phyloP scores from a whole-genome alignment of 768 basidiomycete species.

The Rhodotorula taiwanensis region DNA sequence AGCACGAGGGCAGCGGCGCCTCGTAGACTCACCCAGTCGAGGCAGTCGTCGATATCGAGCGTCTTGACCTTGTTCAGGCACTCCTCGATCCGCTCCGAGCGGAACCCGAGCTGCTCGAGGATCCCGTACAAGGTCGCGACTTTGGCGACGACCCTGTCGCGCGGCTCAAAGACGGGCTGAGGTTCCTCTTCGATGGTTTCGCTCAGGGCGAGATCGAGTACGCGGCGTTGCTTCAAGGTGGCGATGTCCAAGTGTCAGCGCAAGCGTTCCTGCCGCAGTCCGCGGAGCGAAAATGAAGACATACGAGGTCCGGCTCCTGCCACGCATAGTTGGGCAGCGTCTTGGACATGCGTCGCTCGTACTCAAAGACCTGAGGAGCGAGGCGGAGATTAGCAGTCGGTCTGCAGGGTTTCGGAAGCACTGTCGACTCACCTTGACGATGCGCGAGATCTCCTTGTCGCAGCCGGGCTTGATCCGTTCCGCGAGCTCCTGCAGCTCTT shows the following conservation, averaged over 20 bases:
- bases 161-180: conserved; percentile 52
- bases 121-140: conserved; percentile 76
- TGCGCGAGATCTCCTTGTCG: conserved; percentile 70
- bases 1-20: not conserved
- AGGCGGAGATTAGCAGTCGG: not conserved
- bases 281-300: conserved; percentile 12
- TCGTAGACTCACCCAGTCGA: conserved; percentile 69
- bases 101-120: conserved; percentile 68
- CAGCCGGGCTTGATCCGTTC: conserved; percentile 80
- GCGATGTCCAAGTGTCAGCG: too few relatives aligned
- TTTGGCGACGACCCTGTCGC: conserved; percentile 64
- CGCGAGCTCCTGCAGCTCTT: conserved; percentile 61
- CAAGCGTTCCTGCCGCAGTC: too few relatives aligned
- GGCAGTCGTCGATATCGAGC: conserved; percentile 75
- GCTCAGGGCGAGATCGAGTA: conserved; percentile 23
- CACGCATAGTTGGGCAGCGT: conserved; percentile 50
- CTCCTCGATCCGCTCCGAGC: conserved; percentile 60
- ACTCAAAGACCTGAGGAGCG: conserved; percentile 62
- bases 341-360: conserved; percentile 67
- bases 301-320: conserved; percentile 29
- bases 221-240: conserved; percentile 25
- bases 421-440: conserved; percentile 59
- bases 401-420: too few relatives aligned
- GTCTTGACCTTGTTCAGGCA: conserved; percentile 62
- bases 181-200: conserved; percentile 9